A percentile compares a stretch with the other conserved stretches of the same genome.
Conservation (phyloP, 2,329 filamentous ascomycete species). For the Pleurostoma richardsiae region DNA sequence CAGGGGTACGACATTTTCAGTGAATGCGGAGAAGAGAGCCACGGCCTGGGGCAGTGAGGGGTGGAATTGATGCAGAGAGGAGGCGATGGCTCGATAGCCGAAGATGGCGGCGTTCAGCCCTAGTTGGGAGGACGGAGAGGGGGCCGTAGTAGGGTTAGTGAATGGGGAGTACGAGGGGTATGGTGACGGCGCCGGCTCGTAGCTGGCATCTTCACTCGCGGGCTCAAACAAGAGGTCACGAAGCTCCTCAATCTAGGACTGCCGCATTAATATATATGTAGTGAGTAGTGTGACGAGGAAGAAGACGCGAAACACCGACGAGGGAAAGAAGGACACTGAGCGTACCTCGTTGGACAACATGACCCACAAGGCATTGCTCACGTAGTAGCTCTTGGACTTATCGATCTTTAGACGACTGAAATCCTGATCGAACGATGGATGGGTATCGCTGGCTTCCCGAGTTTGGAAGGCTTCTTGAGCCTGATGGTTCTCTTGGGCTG, state of each 20-base stretch:
- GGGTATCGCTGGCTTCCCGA: no score
- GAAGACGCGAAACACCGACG: no score
- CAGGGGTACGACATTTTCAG: constrained; percentile 18
- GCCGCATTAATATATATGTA: no score
- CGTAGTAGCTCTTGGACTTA: constrained; percentile 10
- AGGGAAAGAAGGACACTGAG: no score
- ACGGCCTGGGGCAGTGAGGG: constrained; percentile 15
- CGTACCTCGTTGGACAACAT: constrained; percentile 8
- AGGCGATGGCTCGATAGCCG: constrained; percentile 15
- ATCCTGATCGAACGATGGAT: constrained; percentile 2
- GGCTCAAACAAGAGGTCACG: constrained; percentile 8
- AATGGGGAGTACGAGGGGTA: no score
- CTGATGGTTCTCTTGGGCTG: no score
- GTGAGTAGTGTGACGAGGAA: no score
- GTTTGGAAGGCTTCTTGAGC: no score
- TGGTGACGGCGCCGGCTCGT: not conserved
- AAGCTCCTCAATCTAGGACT: constrained; percentile 7
- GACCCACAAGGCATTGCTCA: constrained; percentile 10
- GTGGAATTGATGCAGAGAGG: constrained; percentile 16
- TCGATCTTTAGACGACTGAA: constrained; percentile 8
- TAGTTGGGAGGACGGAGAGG: not conserved
- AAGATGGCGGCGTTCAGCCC: constrained; percentile 16
- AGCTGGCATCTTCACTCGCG: constrained; percentile 5
- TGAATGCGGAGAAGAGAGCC: constrained; percentile 15
- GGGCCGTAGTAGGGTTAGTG: not conserved